Evolutionary conservation across 2,329 filamentous ascomycete species (phyloP), one percentile per base, ranked within the genome.

Genomic region (Aspergillus nomiae): DNA sequence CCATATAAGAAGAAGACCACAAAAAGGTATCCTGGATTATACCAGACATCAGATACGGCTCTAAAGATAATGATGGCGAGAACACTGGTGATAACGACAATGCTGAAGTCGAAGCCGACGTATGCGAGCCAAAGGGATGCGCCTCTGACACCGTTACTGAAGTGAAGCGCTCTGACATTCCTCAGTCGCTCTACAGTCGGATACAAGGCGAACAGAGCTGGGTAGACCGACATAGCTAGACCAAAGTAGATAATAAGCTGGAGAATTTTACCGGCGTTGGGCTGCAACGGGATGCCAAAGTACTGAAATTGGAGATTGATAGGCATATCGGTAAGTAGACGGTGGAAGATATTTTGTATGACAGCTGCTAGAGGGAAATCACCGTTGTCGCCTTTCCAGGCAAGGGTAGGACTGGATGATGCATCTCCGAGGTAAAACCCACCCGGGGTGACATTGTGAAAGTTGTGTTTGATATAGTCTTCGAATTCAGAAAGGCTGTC

Each of bases 151-250:
- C 94, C 94, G 72, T 97, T 97, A 59, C 92, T 96, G 78, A 96
- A 97, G 76, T 97, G 90, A 34, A 97, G 82, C 19, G 91, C 90
- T 58, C 94, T 87, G 28, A 97, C 92, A 67, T 92, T 90, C 56
- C 88, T 83, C 12, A 92, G 82, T 30, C 92, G 86, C 76, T 97
- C 94, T 32, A 91, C 82, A n/a, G 92, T 96, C 0, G 92, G 92
- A 72, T 97, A 97, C 5, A 97, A 81, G 0, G 91, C 87, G 70
- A 97, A 96, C 81, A 97, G 94, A 16, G 90, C 92, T 0, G 94
- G 92, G 70, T 90, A 95, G 1, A 89, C 88, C 8, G 87, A 84
- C 77, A 96, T 88, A 1, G 90, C 91, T 10, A 97, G 83, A 16
- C 90, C 88, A 74, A 95, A 90, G 77, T 97, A 97, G 10, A 92